These are phyloP conservation scores for Coelastrella sp. DNA, from an alignment of 139 green algal genomes.

Conservation along the genomic window DNA sequence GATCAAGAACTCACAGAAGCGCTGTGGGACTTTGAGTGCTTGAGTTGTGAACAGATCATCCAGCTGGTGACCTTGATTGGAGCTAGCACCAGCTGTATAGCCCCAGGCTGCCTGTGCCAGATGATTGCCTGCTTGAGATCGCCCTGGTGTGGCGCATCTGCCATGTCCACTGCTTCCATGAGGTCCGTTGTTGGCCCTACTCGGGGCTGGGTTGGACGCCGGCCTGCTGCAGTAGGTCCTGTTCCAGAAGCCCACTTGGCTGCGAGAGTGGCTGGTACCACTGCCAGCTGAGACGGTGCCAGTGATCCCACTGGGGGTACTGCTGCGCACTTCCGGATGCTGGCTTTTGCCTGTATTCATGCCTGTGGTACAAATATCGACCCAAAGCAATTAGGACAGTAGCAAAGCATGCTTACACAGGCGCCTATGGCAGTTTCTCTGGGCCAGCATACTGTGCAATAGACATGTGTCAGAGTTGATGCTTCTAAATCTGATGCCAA, in stretches of 20 bases:
- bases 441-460: too few species aligned
- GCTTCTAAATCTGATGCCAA: too few species aligned
- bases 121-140: background rate
- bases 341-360: background rate
- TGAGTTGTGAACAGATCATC: slow-evolving; percentile 31
- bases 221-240: slow-evolving; percentile 5
- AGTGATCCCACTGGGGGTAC: background rate
- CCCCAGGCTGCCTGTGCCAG: background rate
- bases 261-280: background rate
- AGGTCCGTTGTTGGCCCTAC: background rate
- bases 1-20: slow-evolving; percentile 13
- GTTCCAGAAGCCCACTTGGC: slow-evolving; percentile 33
- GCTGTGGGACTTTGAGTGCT: slow-evolving; percentile 32
- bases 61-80: slow-evolving; percentile 22
- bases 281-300: background rate
- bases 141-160: background rate
- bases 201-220: slow-evolving; percentile 21
- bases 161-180: background rate
- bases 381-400: too few species aligned
- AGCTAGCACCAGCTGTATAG: background rate
- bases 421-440: too few species aligned
- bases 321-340: slow-evolving; percentile 11
- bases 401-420: too few species aligned
- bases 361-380: background rate
- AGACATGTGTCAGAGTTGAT: too few species aligned